These are phyloP conservation scores for Alternaria sp. DNA, from an alignment of 2,329 filamentous ascomycete species.

Conservation along the genomic window DNA sequence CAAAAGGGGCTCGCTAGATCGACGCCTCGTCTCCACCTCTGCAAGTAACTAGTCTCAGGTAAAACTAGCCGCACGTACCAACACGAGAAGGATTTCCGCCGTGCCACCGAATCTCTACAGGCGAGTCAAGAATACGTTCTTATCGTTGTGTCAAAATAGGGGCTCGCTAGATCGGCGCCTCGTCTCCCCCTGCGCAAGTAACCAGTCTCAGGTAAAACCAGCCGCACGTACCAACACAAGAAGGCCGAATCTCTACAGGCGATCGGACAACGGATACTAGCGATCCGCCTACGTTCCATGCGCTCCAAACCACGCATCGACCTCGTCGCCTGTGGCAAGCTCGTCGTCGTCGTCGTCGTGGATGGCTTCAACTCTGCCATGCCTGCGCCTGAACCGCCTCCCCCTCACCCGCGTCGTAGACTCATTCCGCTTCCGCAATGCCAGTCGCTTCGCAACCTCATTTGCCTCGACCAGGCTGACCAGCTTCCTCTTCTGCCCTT, in stretches of 20 bases:
- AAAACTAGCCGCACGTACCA: not conserved
- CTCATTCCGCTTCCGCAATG: slow-evolving; percentile 62
- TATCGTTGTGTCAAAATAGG: not conserved
- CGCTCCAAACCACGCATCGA: not conserved
- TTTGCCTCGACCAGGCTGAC: slow-evolving; percentile 66
- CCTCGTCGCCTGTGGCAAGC: not conserved
- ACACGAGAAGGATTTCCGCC: too few species aligned
- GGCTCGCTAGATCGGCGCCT: not conserved
- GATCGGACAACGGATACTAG: not conserved
- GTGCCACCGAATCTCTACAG: not conserved
- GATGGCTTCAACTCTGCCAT: not conserved
- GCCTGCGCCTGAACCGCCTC: not conserved
- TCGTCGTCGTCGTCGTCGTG: slow-evolving; percentile 46
- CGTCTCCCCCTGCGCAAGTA: not conserved
- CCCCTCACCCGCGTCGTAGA: not conserved
- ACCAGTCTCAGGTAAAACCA: not conserved
- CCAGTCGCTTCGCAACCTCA: slow-evolving; percentile 63
- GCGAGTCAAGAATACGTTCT: not conserved
- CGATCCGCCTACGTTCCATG: not conserved
- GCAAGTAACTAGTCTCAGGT: not conserved
- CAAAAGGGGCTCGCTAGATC: not conserved
- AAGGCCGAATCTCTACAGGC: not conserved
- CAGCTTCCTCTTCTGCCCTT: slow-evolving; percentile 56
- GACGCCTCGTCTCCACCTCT: not conserved
- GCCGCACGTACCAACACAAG: not conserved